A percentile compares a stretch with the other conserved stretches of the same genome.
Evolutionary conservation across 768 basidiomycete species (phyloP).

Genomic region (Phylloporus sp.): DNA sequence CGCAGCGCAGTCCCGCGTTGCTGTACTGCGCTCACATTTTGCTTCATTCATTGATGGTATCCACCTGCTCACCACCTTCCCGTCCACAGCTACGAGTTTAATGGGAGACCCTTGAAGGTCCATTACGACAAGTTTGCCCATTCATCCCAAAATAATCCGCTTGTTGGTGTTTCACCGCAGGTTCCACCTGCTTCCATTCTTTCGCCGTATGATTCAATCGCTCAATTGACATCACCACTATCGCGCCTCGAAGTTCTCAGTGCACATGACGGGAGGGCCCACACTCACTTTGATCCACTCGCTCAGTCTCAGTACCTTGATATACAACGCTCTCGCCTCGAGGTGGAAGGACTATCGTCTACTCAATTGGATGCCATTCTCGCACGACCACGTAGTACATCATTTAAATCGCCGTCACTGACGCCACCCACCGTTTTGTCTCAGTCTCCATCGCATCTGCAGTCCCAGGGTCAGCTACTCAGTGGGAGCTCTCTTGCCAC

Average conservation of each 20-base stretch:
- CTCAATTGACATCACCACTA: conserved; percentile 21
- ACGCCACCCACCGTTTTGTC: conserved; percentile 11
- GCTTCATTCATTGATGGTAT: background rate
- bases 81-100: conserved; percentile 71
- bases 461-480: conserved; percentile 18
- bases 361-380: conserved; percentile 28
- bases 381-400: conserved; percentile 19
- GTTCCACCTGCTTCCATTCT: conserved; percentile 9
- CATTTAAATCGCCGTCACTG: conserved; percentile 25
- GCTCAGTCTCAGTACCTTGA: conserved; percentile 23
- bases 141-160: conserved; percentile 26
- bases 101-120: conserved; percentile 83
- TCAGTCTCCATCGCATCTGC: conserved; percentile 21
- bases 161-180: conserved; percentile 23
- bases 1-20: background rate
- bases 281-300: conserved; percentile 21
- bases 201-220: conserved; percentile 19
- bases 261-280: conserved; percentile 20
- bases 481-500: conserved; percentile 11
- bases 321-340: conserved; percentile 25
- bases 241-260: conserved; percentile 23
- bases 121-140: conserved; percentile 83
- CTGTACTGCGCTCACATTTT: background rate
- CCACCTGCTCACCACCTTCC: conserved; percentile 5
- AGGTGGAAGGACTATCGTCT: conserved; percentile 24